A percentile compares a stretch with the other conserved stretches of the same genome.
Evolutionary conservation across 2,329 filamentous ascomycete species (phyloP).

Genomic region (Colletotrichum brevisporum): DNA sequence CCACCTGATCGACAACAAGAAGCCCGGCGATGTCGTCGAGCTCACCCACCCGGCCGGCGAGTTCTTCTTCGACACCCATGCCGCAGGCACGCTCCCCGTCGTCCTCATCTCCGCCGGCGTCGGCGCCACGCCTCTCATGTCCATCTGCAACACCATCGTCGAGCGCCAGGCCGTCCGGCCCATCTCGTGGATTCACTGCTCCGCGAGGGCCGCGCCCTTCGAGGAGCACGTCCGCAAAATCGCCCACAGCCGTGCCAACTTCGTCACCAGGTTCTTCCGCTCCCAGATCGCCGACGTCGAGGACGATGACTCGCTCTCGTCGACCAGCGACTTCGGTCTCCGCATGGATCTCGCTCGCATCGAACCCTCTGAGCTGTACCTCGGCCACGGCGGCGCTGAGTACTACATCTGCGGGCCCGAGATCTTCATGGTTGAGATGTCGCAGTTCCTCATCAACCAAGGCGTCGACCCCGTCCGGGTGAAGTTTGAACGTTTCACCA

Average conservation of each 20-base stretch:
- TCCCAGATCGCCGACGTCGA: conserved; percentile 59
- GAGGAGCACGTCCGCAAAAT: conserved; percentile 64
- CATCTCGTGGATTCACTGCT: conserved; percentile 73
- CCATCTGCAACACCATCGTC: conserved; percentile 70
- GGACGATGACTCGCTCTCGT: conserved; percentile 59
- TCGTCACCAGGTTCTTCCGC: conserved; percentile 63
- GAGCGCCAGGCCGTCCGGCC: conserved; percentile 61
- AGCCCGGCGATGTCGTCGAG: conserved; percentile 73
- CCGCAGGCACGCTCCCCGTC: conserved; percentile 59
- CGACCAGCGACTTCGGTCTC: conserved; percentile 57
- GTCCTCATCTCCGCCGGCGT: conserved; percentile 75
- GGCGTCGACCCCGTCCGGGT: conserved; percentile 56
- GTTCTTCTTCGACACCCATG: conserved; percentile 67
- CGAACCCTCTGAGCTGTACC: conserved; percentile 59
- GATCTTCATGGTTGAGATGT: conserved; percentile 68
- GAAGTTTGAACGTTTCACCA: conserved; percentile 63
- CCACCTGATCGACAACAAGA: conserved; percentile 73
- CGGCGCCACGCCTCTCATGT: conserved; percentile 71
- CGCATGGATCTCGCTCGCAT: conserved; percentile 63
- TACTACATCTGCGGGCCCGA: conserved; percentile 70
- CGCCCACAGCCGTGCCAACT: conserved; percentile 52
- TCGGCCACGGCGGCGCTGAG: conserved; percentile 61
- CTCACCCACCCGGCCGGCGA: conserved; percentile 77
- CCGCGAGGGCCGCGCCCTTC: conserved; percentile 64
- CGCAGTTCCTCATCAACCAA: conserved; percentile 56